Evolutionary conservation across 805 yeast species (phyloP).

Genomic region (Candida krabiensis): DNA sequence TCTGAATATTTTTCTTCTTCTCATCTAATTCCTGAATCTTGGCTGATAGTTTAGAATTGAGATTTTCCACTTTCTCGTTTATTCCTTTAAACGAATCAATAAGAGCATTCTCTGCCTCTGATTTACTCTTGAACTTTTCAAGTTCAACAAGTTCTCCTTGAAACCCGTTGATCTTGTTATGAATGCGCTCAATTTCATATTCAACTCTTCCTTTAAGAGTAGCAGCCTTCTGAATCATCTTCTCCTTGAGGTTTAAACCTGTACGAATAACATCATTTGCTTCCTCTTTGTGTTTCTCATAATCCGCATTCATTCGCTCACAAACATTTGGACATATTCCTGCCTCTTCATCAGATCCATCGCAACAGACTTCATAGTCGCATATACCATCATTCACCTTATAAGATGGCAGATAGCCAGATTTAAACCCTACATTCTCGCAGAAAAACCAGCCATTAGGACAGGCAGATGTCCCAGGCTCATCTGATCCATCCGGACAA

Average conservation of each 20-base stretch:
- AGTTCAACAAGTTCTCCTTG: constrained; percentile 27
- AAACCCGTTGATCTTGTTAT: constrained; percentile 18
- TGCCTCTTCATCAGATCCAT: constrained; percentile 80
- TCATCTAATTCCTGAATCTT: constrained; percentile 14
- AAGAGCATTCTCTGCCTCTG: constrained; percentile 6
- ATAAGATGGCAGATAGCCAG: constrained; percentile 61
- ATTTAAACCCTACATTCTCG: constrained; percentile 67
- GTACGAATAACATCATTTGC: constrained; percentile 22
- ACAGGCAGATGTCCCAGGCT: constrained; percentile 94
- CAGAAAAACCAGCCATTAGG: constrained; percentile 61
- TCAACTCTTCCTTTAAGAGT: constrained; percentile 18
- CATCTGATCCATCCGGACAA: constrained; percentile 97
- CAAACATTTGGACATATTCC: constrained; percentile 61
- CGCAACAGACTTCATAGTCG: constrained; percentile 88
- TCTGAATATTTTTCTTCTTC: constrained; percentile 21
- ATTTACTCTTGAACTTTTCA: not conserved
- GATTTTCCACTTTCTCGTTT: constrained; percentile 5
- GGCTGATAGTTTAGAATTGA: constrained; percentile 16
- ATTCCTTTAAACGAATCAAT: constrained; percentile 7
- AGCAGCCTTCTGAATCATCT: constrained; percentile 31
- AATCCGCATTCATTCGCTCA: constrained; percentile 44
- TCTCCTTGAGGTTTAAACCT: constrained; percentile 38
- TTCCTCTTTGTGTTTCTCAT: constrained; percentile 21
- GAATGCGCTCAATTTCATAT: constrained; percentile 12
- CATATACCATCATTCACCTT: constrained; percentile 89